Percentiles rank a stretch among this genome's conserved stretches.
phyloP scores from a whole-genome alignment of 805 yeast genomes.

The Sungouiozyma ichnusensis region DNA sequence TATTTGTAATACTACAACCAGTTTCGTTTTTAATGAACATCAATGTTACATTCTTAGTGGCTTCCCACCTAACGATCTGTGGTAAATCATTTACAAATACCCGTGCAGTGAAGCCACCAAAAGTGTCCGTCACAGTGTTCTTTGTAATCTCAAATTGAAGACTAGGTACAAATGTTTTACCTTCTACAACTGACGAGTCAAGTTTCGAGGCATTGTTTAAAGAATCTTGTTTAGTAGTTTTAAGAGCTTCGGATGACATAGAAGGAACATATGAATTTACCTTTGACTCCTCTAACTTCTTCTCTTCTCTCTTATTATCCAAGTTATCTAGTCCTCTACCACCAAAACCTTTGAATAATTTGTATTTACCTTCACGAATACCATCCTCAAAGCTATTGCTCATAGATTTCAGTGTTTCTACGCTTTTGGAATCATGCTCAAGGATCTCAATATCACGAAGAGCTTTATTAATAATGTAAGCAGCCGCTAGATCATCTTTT shows the following conservation, averaged over 20 bases:
- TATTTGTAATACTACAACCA: conserved; percentile 66
- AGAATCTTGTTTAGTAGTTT: conserved; percentile 6
- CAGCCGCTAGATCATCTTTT: conserved; percentile 53
- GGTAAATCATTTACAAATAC: conserved; percentile 80
- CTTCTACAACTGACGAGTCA: conserved; percentile 7
- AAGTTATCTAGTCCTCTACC: conserved; percentile 83
- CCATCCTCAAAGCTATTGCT: conserved; percentile 48
- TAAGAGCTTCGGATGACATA: background rate
- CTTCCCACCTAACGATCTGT: conserved; percentile 66
- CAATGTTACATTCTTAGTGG: conserved; percentile 56
- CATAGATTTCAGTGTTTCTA: conserved; percentile 32
- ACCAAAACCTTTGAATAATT: conserved; percentile 71
- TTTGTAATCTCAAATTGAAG: conserved; percentile 43
- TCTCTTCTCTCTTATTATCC: conserved; percentile 37
- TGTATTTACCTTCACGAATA: conserved; percentile 55
- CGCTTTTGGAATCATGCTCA: conserved; percentile 32
- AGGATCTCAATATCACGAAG: conserved; percentile 41
- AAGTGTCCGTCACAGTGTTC: conserved; percentile 47
- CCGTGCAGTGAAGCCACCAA: conserved; percentile 49
- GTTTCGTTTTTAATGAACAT: conserved; percentile 59
- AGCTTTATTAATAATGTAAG: conserved; percentile 41
- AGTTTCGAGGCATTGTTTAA: background rate
- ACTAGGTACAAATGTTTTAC: conserved; percentile 23
- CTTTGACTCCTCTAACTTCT: conserved; percentile 6
- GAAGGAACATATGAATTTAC: conserved; percentile 1